Conservation (phyloP, 148 eudicot genomes). For the Chenopodium album region DNA sequence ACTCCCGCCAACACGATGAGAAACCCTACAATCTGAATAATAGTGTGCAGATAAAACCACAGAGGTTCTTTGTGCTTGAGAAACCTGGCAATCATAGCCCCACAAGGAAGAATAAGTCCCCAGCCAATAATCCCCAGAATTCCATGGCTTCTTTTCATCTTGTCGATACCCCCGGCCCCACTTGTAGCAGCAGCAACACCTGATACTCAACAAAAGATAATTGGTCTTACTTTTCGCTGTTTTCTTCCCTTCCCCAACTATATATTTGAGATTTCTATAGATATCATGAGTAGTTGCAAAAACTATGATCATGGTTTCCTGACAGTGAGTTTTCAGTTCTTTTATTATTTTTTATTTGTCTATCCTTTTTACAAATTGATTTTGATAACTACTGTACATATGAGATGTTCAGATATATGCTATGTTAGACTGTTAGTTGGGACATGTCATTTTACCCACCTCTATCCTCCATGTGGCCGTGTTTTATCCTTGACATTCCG, state of each 20-base stretch:
- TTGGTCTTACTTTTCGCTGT: too few species aligned
- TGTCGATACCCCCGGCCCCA: slow-evolving; percentile 25
- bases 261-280: too few species aligned
- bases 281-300: not conserved
- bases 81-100: slow-evolving; percentile 79
- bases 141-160: slow-evolving; percentile 74
- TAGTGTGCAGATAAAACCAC: slow-evolving; percentile 83
- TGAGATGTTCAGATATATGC: too few species aligned
- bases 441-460: too few species aligned
- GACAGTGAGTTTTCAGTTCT: not conserved
- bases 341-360: too few species aligned
- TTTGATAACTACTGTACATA: too few species aligned
- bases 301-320: not conserved
- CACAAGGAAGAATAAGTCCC: slow-evolving; percentile 87
- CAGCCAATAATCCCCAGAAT: slow-evolving; percentile 67
- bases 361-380: not conserved
- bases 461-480: too few species aligned
- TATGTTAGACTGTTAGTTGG: too few species aligned
- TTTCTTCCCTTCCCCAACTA: not conserved
- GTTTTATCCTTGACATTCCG: too few species aligned
- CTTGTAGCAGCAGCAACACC: slow-evolving; percentile 27
- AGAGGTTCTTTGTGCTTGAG: slow-evolving; percentile 66
- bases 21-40: slow-evolving; percentile 76
- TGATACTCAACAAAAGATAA: slow-evolving; percentile 13
- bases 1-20: slow-evolving; percentile 63